Conservation (phyloP, 257 asterid species). For the Buddleja alternifolia region DNA sequence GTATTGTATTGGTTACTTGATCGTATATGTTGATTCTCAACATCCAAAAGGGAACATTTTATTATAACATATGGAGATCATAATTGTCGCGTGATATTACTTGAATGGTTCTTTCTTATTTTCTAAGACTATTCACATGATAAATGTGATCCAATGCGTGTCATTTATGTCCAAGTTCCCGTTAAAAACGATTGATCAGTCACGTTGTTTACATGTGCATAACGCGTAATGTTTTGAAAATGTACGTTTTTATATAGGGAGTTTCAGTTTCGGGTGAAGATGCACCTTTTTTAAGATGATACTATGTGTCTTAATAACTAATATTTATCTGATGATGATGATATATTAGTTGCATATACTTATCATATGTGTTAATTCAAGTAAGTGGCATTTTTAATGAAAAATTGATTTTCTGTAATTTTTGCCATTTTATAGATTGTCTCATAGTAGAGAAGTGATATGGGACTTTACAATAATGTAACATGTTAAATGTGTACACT, state of each 20-base stretch:
- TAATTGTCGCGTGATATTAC: too few species aligned
- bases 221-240: neutral
- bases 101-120: conserved; percentile 5
- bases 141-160: neutral
- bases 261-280: neutral
- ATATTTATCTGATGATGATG: conserved; percentile 1
- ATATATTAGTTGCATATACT: conserved; percentile 17
- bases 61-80: neutral
- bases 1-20: neutral
- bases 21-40: too few species aligned
- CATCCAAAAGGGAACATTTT: neutral
- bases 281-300: neutral
- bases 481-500: neutral
- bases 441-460: too few species aligned
- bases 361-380: conserved; percentile 17
- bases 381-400: neutral
- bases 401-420: neutral
- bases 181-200: neutral
- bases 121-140: neutral
- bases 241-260: neutral
- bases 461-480: conserved; percentile 1
- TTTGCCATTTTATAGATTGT: neutral
- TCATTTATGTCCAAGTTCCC: neutral
- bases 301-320: neutral
- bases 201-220: neutral